Evolutionary conservation across 768 basidiomycete genomes (phyloP), one percentile per base, ranked within the genome.

Genomic region (Boletus reticulatus): DNA sequence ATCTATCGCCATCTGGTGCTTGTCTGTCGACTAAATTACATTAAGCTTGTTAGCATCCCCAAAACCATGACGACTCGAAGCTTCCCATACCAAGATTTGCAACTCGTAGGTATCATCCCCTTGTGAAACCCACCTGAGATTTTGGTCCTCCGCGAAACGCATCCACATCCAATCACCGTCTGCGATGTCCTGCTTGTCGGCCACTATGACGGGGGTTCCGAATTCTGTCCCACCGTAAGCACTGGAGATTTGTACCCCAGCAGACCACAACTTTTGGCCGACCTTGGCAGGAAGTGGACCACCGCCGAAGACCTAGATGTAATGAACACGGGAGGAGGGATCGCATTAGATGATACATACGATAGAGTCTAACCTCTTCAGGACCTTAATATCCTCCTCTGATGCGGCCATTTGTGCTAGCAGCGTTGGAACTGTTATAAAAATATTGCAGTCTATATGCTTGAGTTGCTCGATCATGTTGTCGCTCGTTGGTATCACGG

Each of bases 101-200:
- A 67, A 64, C 56, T 78, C 77, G 41, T 66, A 77, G 1, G 60
- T 65, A 14, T 60, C 63, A 36, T 70, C 68, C 0, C 62, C 71
- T 36, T 73, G 53, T 1, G 72, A 72, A 2, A 71, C 41, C 61
- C 72, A 72, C 17, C 66, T 57, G 3, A 66, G 20, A 10, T 58
- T 48, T 19, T 70, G 43, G 6, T 57, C 48, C 42, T 60, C 53
- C 1, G 53, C 38, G 24, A 60, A 19, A 11, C 54, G 58, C 17
- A 60, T 0, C 60, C 60, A 62, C 0, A 29, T 6, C 66, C 66
- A 67, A 36, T 67, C 56, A 27, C 58, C 58, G 13, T 56, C 46
- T 0, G 41, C 27, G n/a, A 67, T 43, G n/a, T 62, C 55, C 6
- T 64, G 7, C 34, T 6, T 56, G 6, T 19, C 19, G 3, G 58